Conservation (phyloP, 495 filamentous ascomycete genomes). For the Niebla homalea region DNA sequence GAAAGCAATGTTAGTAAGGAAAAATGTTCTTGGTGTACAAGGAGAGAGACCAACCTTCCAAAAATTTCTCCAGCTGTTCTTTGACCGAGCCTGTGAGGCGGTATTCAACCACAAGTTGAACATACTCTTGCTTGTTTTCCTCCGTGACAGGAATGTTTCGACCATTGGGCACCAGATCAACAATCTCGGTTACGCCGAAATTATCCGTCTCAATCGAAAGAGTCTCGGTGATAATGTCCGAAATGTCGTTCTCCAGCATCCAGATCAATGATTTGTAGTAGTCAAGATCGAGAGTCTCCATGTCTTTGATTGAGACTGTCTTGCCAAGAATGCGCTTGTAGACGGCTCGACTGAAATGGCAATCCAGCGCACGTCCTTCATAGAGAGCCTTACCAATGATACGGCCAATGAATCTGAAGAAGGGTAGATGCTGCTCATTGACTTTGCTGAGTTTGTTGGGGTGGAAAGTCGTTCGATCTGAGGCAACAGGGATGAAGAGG, state of each 20-base stretch:
- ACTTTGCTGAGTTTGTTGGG: constrained; percentile 84
- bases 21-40: not conserved
- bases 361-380: constrained; percentile 90
- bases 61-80: constrained; percentile 89
- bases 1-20: constrained; percentile 16
- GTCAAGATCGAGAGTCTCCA: constrained; percentile 96
- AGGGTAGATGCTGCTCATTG: constrained; percentile 91
- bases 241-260: constrained; percentile 98
- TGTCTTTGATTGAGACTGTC: constrained; percentile 92
- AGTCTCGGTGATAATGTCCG: constrained; percentile 95
- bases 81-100: constrained; percentile 81
- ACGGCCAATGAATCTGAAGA: constrained; percentile 99
- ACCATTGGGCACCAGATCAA: constrained; percentile 78
- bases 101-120: constrained; percentile 86
- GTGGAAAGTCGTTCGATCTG: constrained; percentile 98
- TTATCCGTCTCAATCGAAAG: constrained; percentile 88
- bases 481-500: constrained; percentile 88
- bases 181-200: constrained; percentile 76
- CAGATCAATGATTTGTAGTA: constrained; percentile 99
- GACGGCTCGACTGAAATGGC: constrained; percentile 96
- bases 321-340: constrained; percentile 96
- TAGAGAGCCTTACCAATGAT: constrained; percentile 98
- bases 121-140: constrained; percentile 97
- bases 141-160: constrained; percentile 89
- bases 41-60: constrained; percentile 50